Conservation (phyloP, 164 flowering plant genomes). For the Magnolia officinalis region DNA sequence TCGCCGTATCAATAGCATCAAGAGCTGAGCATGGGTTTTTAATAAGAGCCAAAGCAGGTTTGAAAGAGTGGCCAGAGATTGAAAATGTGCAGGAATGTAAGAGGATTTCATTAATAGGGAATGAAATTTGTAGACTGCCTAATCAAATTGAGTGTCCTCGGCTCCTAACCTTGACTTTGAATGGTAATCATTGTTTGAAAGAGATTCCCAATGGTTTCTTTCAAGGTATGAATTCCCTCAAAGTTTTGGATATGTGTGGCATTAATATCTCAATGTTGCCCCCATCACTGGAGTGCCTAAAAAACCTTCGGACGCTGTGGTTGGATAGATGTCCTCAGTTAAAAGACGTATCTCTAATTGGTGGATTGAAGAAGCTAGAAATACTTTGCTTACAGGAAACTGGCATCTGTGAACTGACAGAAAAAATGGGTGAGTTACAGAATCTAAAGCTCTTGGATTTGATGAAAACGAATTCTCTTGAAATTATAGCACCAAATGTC, state of each 20-base stretch:
- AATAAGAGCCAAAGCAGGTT: neutral
- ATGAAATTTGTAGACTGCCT: slow-evolving; percentile 2
- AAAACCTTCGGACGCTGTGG: slow-evolving; percentile 11
- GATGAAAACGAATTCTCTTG: neutral
- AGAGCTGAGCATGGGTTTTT: neutral
- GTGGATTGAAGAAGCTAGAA: neutral
- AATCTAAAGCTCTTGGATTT: slow-evolving; percentile 4
- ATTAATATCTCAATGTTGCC: slow-evolving; percentile 4
- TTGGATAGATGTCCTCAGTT: neutral
- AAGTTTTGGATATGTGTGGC: slow-evolving; percentile 8
- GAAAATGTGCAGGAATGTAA: neutral
- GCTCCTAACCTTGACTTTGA: slow-evolving; percentile 6
- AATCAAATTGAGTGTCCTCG: slow-evolving; percentile 5
- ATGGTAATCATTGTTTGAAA: neutral
- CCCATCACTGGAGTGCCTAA: neutral
- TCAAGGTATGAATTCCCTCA: slow-evolving; percentile 8
- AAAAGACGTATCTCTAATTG: neutral
- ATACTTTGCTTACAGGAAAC: neutral
- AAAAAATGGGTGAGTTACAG: neutral
- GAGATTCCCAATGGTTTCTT: slow-evolving; percentile 9
- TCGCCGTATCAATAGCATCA: slow-evolving; percentile 13
- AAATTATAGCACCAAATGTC: neutral
- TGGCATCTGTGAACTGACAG: neutral
- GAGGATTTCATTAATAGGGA: slow-evolving; percentile 2
- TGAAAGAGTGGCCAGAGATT: slow-evolving; percentile 12